Base-by-base conservation (phyloP, 441 rosid genomes). In the Populus hybrid region DNA sequence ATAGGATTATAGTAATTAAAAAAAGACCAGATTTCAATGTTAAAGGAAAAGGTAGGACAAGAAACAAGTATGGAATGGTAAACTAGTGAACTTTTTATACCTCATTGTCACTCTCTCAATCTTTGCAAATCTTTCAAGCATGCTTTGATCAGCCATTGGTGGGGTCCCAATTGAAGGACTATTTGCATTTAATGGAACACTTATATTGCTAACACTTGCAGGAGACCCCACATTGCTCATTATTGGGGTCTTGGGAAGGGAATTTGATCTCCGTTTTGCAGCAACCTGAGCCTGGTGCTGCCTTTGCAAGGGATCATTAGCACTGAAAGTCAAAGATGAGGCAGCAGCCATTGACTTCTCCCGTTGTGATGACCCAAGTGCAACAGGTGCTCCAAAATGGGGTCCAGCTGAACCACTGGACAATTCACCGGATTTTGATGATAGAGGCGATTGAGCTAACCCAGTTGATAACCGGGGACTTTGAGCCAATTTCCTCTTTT, bases 371-470 rank as follows among this genome's bases (percentile, higher is more conserved):
- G 93, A 78, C 30, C 91, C 93, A 84, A 85, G 79, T 24, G 87
- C 79, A 69, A 84, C 69, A 78, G 77, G 81, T 42, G 84, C 91
- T 80, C 95, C 98, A 83, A 90, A 91, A 83, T 92, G 93, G 75
- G 84, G 87, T 70, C 95, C 99, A 30, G 88, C 89, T 35, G 99
- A 95, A 79, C 98, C 93, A 83, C 90, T 90, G 54, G 99, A 97
- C 81, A 95, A 92, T 79, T 97, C 99, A 70, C 99, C 99, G 77
- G 99, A 95, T 87, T 90, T 97, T 74, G 99, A 92, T 68, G 99
- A 93, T 75, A 91, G 85, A 64, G 99, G 99, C 71, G 99, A 95
- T 67, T 95, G 99, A 78, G 93, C 90, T 84, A 91, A 84, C 76
- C 99, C 98, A 65, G 89, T 76, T 24, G 99, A 92, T 83, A 93